These are phyloP conservation scores for Wickerhamomyces sp. DNA, from an alignment of 1,139 yeast genomes.

Conservation along the genomic window DNA sequence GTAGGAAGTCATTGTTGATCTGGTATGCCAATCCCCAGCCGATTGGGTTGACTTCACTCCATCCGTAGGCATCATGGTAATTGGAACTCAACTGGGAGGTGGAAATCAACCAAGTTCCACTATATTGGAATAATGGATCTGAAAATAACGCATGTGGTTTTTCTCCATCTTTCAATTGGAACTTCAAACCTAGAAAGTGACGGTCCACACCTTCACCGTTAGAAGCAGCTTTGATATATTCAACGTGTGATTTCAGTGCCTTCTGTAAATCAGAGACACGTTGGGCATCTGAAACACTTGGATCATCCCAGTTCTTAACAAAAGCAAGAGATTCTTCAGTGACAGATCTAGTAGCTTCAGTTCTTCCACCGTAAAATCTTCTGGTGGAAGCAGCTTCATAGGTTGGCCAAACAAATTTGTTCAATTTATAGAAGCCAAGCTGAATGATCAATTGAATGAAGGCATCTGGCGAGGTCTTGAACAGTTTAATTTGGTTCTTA, in stretches of 20 bases:
- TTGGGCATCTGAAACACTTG: constrained; percentile 46
- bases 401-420: constrained; percentile 83
- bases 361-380: constrained; percentile 83
- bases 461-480: constrained; percentile 74
- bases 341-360: constrained; percentile 92
- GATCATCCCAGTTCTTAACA: constrained; percentile 70
- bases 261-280: constrained; percentile 66
- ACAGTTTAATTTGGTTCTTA: constrained; percentile 61
- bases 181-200: constrained; percentile 85
- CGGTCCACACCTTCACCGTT: constrained; percentile 91
- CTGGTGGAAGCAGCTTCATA: constrained; percentile 96
- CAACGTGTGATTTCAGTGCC: constrained; percentile 73
- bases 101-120: constrained; percentile 81
- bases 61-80: constrained; percentile 89
- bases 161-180: constrained; percentile 58
- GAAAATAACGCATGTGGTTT: constrained; percentile 63
- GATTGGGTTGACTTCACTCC: constrained; percentile 91
- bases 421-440: constrained; percentile 71
- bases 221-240: constrained; percentile 71
- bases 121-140: constrained; percentile 73
- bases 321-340: constrained; percentile 70
- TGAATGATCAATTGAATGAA: constrained; percentile 73
- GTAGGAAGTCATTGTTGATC: constrained; percentile 81
- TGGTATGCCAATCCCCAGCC: constrained; percentile 95
- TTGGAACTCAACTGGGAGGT: constrained; percentile 90